Evolutionary conservation across 2,329 filamentous ascomycete genomes (phyloP).

Genomic region (Immersiporthe knoxdaviesiana): DNA sequence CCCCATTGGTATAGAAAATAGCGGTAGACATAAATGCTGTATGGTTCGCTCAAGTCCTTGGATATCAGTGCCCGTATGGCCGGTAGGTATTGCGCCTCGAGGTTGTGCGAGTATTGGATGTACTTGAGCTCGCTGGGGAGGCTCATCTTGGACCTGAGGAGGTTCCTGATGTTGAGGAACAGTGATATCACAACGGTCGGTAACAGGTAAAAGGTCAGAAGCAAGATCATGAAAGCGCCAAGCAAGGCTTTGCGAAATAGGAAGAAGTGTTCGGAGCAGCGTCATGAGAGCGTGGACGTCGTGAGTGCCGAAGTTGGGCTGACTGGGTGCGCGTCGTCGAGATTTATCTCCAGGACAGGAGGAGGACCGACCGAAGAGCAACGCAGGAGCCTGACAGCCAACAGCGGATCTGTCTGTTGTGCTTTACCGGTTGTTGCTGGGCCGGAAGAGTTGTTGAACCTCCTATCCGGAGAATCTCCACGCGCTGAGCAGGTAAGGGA

Average conservation of each 20-base stretch:
- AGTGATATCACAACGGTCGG: conserved; percentile 20
- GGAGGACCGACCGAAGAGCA: neutral
- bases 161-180: conserved; percentile 18
- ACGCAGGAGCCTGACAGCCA: neutral
- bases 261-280: conserved; percentile 2
- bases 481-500: neutral
- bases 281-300: conserved; percentile 6
- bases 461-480: conserved; percentile 4
- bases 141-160: conserved; percentile 25
- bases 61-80: conserved; percentile 92
- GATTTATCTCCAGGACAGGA: neutral
- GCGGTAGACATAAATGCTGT: conserved; percentile 98
- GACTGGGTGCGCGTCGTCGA: neutral
- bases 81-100: conserved; percentile 71
- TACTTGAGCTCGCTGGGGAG: conserved; percentile 57
- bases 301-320: neutral
- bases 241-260: neutral
- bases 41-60: conserved; percentile 94
- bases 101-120: conserved; percentile 63
- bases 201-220: conserved; percentile 26
- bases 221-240: conserved; percentile 25
- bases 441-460: neutral
- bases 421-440: neutral
- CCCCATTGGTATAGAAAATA: conserved; percentile 99
- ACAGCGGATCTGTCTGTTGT: neutral